Evolutionary conservation across 2,329 filamentous ascomycete genomes (phyloP).

Genomic region (Graphilbum ipis-grandicollis): DNA sequence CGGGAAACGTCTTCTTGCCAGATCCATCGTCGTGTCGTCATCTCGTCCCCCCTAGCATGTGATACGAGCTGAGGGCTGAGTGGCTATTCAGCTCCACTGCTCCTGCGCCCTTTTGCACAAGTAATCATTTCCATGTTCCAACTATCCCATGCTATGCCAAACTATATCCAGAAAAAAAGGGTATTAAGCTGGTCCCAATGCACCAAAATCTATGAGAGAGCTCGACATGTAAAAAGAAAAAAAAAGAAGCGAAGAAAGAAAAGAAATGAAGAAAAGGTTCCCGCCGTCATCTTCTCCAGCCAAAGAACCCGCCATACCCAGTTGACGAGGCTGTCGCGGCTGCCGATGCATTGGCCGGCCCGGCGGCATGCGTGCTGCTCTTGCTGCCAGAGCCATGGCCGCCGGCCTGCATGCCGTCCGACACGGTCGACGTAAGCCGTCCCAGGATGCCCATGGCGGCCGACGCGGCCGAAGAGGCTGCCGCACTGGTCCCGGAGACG

Average conservation of each 20-base stretch:
- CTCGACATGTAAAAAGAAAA: not conserved
- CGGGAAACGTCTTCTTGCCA: no score
- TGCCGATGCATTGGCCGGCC: no score
- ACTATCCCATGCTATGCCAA: not conserved
- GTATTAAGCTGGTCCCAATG: not conserved
- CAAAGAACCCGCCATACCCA: slow-evolving; percentile 35
- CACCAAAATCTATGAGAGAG: no score
- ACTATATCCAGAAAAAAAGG: not conserved
- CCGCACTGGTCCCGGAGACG: slow-evolving; percentile 7
- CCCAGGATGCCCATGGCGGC: slow-evolving; percentile 33
- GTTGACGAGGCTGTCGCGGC: slow-evolving; percentile 2
- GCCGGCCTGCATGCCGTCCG: slow-evolving; percentile 2
- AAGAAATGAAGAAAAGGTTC: not conserved
- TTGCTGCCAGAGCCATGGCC: slow-evolving; percentile 6
- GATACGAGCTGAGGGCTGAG: no score
- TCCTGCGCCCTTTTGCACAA: no score
- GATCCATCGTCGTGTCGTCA: no score
- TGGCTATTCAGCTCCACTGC: no score
- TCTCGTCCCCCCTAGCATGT: no score
- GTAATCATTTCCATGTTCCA: no score
- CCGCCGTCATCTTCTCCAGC: slow-evolving; percentile 25
- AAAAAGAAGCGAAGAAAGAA: not conserved
- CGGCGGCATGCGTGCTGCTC: not conserved
- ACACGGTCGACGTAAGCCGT: slow-evolving; percentile 20
- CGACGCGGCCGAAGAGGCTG: slow-evolving; percentile 19